Evolutionary conservation across 179 eudicot species (phyloP), one percentile per base, ranked within the genome.

Genomic region (Beta corolliflora): DNA sequence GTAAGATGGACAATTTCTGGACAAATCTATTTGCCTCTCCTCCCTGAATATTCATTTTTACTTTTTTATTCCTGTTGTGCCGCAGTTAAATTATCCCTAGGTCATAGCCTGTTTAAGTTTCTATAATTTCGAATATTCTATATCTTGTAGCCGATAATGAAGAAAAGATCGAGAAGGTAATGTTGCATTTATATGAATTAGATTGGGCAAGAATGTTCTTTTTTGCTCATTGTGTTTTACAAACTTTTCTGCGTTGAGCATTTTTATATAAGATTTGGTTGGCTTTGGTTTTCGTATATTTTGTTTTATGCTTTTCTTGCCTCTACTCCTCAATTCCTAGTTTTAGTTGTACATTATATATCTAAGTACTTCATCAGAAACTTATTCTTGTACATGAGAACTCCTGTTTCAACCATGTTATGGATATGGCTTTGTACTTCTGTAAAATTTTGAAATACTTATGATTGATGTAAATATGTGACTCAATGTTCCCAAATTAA

Each of bases 181-280:
- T 54, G 79, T 66, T 89, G 60, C 79, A 79, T 77, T 73, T 87
- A 74, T 96, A 88, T 71, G 95, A 93, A 82, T 60, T 96, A 58
- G 90, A 84, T 25, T 56, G 99, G 98, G 61, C 70, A 91, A 82
- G 93, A 92, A 85, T 98, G 99, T 81, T 96, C 98, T 36, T 89
- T 84, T 87, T 83, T 96, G 83, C 88, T 25, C 29, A 25, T 25
- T 25, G 29, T 25, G 29, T 25, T 25, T 25, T 25, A 25, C 29
- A 25, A 25, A 25, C 29, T 25, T 25, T 25, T 25, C 29, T 25
- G 0, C 29, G 29, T 25, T 25, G 29, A 25, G 29, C 29, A 25
- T 25, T 25, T 25, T 25, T 25, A 0, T 25, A 25, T 25, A 25
- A 25, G 29, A 25, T 25, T 25, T 25, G 29, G 29, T 25, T 25